phyloP scores from a whole-genome alignment of 129 eudicot genomes.

The Pulicaria dysenterica region DNA sequence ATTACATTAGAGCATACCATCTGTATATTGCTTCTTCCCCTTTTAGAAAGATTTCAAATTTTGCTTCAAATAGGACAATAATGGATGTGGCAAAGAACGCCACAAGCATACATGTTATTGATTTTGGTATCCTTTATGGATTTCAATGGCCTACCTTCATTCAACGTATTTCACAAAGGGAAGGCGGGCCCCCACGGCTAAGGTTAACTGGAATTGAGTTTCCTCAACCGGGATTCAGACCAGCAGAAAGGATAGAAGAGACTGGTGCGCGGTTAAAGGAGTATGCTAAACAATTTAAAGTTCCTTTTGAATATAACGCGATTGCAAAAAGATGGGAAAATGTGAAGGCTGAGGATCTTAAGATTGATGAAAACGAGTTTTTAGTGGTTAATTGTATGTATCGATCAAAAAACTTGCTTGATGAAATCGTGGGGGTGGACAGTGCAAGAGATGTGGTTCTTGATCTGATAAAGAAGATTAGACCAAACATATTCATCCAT shows the following conservation, averaged over 20 bases:
- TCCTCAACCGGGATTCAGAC: constrained; percentile 85
- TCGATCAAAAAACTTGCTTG: constrained; percentile 63
- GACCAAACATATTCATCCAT: constrained; percentile 65
- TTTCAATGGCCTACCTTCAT: constrained; percentile 87
- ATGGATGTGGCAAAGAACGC: constrained; percentile 31
- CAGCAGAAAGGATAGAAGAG: constrained; percentile 71
- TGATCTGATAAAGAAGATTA: constrained; percentile 53
- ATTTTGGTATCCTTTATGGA: constrained; percentile 85
- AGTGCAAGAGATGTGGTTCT: constrained; percentile 65
- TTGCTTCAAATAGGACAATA: constrained; percentile 58
- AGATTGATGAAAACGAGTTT: constrained; percentile 57
- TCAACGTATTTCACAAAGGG: constrained; percentile 54
- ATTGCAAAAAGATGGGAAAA: constrained; percentile 81
- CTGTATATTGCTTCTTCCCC: constrained; percentile 59
- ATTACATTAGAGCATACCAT: constrained; percentile 66
- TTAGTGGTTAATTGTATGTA: constrained; percentile 64
- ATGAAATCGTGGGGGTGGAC: constrained; percentile 62
- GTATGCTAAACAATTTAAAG: constrained; percentile 50
- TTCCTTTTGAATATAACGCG: constrained; percentile 68
- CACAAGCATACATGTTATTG: constrained; percentile 61
- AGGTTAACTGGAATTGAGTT: constrained; percentile 81
- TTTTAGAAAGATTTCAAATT: constrained; percentile 56
- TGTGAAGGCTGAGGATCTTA: constrained; percentile 57
- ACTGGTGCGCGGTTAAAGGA: constrained; percentile 68
- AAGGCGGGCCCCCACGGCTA: constrained; percentile 67